Evolutionary conservation across 1,284 basidiomycete genomes (phyloP).

Genomic region (Apiotrichum gamsii): DNA sequence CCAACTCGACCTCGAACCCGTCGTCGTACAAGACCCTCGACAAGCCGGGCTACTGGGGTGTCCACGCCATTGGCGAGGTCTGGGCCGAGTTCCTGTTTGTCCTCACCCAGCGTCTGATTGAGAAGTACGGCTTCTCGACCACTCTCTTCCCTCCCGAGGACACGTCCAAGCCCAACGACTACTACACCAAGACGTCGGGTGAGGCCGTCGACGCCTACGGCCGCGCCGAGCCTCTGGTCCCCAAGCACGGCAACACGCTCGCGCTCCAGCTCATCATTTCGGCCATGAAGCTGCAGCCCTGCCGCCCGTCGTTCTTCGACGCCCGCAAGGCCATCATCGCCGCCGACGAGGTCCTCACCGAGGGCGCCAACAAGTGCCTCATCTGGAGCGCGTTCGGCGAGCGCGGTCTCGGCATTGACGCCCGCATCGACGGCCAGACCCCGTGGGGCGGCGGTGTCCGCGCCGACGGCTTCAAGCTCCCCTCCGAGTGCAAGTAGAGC

Average conservation of each 20-base stretch:
- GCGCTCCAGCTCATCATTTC: constrained; percentile 78
- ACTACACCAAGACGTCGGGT: constrained; percentile 53
- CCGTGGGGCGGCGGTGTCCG: constrained; percentile 89
- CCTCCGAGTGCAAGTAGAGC: constrained; percentile 44
- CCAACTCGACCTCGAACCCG: constrained; percentile 73
- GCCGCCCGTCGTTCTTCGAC: constrained; percentile 84
- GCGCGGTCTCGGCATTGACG: constrained; percentile 72
- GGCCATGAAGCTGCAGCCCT: constrained; percentile 92
- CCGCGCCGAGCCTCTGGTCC: constrained; percentile 59
- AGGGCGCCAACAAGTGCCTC: constrained; percentile 85
- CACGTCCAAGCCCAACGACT: constrained; percentile 53
- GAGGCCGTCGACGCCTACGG: constrained; percentile 47
- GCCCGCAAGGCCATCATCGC: constrained; percentile 88
- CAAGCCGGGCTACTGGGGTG: constrained; percentile 54
- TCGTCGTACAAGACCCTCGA: constrained; percentile 94
- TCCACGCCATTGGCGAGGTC: constrained; percentile 84
- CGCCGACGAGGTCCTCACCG: constrained; percentile 84
- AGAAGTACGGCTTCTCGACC: constrained; percentile 71
- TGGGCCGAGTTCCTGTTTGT: constrained; percentile 94
- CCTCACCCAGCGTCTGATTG: constrained; percentile 65
- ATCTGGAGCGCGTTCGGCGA: constrained; percentile 80
- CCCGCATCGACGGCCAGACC: constrained; percentile 65
- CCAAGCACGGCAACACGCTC: constrained; percentile 87
- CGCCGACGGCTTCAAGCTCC: constrained; percentile 49
- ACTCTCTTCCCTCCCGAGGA: constrained; percentile 70